Evolutionary conservation across 768 basidiomycete genomes (phyloP).

Genomic region (Suillus spraguei): DNA sequence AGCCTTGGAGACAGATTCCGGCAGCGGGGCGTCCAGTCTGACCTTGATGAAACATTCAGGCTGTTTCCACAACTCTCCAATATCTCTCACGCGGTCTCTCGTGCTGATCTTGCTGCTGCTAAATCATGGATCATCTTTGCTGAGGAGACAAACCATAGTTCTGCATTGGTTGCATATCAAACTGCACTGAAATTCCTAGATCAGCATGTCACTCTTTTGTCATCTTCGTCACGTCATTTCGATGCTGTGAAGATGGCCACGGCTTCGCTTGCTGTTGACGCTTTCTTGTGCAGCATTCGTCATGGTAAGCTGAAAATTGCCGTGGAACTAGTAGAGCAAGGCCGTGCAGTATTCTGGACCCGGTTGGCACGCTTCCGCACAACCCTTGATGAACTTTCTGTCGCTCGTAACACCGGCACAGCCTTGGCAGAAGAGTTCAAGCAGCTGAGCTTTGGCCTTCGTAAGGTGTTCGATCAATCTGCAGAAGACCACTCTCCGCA

Average conservation of each 20-base stretch:
- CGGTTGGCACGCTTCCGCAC: neutral
- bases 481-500: neutral
- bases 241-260: neutral
- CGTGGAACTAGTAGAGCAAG: neutral
- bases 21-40: neutral
- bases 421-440: conserved; percentile 30
- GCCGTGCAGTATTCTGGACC: neutral
- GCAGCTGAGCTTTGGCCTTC: conserved; percentile 15
- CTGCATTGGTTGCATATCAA: neutral
- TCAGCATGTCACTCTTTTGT: neutral
- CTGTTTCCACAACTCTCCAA: neutral
- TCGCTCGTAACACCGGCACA: neutral
- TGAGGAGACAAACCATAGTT: neutral
- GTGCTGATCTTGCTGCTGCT: neutral
- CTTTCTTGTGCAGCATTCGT: neutral
- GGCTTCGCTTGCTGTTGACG: neutral
- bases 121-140: neutral
- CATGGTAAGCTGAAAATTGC: neutral
- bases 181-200: neutral
- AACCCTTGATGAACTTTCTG: neutral
- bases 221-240: neutral
- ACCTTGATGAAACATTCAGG: neutral
- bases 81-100: neutral
- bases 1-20: neutral
- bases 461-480: neutral